Evolutionary conservation across 1,284 basidiomycete genomes (phyloP), one percentile per base, ranked within the genome.

Genomic region (Austroboletus rostrupii): DNA sequence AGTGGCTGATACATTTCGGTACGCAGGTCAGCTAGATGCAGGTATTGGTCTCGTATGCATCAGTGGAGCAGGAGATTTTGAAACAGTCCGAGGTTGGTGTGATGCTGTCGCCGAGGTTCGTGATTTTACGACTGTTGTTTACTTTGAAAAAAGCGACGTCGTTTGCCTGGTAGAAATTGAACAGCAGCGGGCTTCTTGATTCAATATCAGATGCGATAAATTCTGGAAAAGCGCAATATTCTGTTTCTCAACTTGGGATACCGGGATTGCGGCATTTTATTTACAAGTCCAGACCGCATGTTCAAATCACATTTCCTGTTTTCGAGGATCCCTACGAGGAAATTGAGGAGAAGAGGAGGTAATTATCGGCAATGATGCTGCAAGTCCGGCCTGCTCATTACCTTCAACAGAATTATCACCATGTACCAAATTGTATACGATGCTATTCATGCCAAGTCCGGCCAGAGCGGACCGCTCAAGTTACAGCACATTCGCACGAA

Each of bases 181-280:
- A 78, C 35, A 66, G 68, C 8, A 85, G 83, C 44, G 81, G 83
- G 20, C 74, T 77, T 0, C 67, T 91, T 40, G 66, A 75, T 58
- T 63, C 76, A 54, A 69, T 83, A 48, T 61, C 69, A 16, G 70
- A 74, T 38, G 72, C 75, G 6, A 75, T 81, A 43, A 57, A 64
- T 5, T 69, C 73, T 17, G 77, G 78, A n/a, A 64, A 73, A 40
- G 80, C 79, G 2, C 75, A 81, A 44, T 90, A 90, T 58, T 74
- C 76, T 7, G 83, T 83, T 19, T 76, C 80, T 3, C 85, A 88
- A 39, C 71, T 98, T 1, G 83, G 83, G 5, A 86, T 96, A 48
- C 89, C 92, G 1, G 94, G 94, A 1, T 70, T 99, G 23, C 80
- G 90, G 26, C 96, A 99, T 69, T 99, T 98, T 64, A 72, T 97